Evolutionary conservation across 2,329 filamentous ascomycete species (phyloP).

Genomic region (Aspergillus nomiae): DNA sequence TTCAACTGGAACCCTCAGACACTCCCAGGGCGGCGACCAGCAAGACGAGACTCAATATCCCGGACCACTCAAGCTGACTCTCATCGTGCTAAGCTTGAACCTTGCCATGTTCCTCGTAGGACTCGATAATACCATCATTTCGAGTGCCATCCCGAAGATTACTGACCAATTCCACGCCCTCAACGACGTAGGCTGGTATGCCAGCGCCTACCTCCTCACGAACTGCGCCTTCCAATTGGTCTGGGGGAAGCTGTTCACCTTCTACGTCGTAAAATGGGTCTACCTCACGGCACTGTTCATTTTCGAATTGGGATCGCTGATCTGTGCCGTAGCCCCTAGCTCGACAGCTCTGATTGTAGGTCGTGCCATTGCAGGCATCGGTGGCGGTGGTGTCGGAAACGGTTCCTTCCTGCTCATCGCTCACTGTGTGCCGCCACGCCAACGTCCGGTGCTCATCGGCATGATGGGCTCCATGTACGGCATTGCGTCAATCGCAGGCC

Average conservation of each 20-base stretch:
- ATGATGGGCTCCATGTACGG: constrained; percentile 39
- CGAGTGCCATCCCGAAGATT: constrained; percentile 6
- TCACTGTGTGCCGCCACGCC: constrained; percentile 18
- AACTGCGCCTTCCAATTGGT: constrained; percentile 8
- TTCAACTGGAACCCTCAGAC: not conserved
- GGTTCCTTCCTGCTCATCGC: constrained; percentile 30
- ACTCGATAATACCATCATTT: constrained; percentile 10
- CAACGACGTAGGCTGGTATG: constrained; percentile 6
- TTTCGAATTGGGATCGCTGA: constrained; percentile 7
- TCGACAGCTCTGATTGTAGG: constrained; percentile 5
- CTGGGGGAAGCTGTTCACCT: constrained; percentile 11
- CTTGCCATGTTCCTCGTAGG: constrained; percentile 10
- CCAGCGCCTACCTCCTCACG: constrained; percentile 7
- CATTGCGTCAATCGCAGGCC: constrained; percentile 37
- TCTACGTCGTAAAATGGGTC: constrained; percentile 5
- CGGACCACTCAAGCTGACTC: constrained; percentile 7
- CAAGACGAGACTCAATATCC: constrained; percentile 2
- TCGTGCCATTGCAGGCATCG: constrained; percentile 7
- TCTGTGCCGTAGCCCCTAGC: constrained; percentile 4
- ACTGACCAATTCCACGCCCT: constrained; percentile 8
- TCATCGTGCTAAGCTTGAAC: constrained; percentile 13
- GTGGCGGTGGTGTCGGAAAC: constrained; percentile 26
- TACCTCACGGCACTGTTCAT: constrained; percentile 1
- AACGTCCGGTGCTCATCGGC: constrained; percentile 32
- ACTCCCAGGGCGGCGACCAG: not conserved